Evolutionary conservation across 805 yeast genomes (phyloP).

Genomic region (Monosporozyma solicola): DNA sequence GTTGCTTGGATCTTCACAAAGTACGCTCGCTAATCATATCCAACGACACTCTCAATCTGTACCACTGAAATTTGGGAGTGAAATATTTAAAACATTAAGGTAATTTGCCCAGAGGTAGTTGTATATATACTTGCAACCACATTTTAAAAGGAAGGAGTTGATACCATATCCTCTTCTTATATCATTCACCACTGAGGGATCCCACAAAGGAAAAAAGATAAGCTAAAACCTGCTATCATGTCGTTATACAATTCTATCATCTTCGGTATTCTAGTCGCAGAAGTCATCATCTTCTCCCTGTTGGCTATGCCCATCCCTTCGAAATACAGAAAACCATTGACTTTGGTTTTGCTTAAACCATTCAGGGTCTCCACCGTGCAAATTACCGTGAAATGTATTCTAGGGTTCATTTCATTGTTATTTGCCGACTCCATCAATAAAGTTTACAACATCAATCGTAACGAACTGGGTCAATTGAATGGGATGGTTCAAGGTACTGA

Average conservation of each 20-base stretch:
- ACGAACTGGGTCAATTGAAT: constrained; percentile 18
- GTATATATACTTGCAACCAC: not conserved
- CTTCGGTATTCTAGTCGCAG: constrained; percentile 67
- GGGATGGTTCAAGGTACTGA: constrained; percentile 33
- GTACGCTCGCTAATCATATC: not conserved
- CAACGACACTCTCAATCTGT: not conserved
- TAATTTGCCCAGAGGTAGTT: not conserved
- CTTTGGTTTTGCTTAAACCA: constrained; percentile 55
- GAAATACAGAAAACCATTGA: constrained; percentile 55
- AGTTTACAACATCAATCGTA: constrained; percentile 57
- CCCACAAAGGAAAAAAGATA: too few species aligned
- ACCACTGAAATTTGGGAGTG: not conserved
- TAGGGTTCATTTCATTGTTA: constrained; percentile 74
- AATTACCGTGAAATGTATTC: constrained; percentile 68
- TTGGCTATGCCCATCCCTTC: constrained; percentile 85
- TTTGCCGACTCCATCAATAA: constrained; percentile 86
- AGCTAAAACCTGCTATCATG: constrained; percentile 9
- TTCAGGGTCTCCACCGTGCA: constrained; percentile 64
- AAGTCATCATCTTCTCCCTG: constrained; percentile 68
- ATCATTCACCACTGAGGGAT: too few species aligned
- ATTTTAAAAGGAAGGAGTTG: not conserved
- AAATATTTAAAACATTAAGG: not conserved
- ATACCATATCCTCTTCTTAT: not conserved
- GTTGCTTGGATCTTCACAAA: not conserved
- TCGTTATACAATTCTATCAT: constrained; percentile 35